Base-by-base conservation (phyloP, 2,329 filamentous ascomycete species). In the Sporothrix protearum region DNA sequence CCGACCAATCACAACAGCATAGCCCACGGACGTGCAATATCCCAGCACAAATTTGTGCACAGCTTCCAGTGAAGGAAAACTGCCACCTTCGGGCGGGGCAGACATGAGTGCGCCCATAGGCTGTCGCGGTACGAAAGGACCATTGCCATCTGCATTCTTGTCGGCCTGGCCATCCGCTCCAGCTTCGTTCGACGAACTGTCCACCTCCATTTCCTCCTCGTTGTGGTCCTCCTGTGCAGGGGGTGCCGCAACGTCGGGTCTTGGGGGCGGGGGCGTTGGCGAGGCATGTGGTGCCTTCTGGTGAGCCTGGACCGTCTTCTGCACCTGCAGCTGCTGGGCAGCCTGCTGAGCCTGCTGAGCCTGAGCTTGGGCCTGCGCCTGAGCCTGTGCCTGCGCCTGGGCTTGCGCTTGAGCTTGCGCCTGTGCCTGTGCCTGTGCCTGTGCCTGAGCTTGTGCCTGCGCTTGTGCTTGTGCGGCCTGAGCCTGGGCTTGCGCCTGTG, bases 21-120 rank as follows among this genome's bases (percentile, higher is more conserved):
- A 91, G 63, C 88, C 88, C 57, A 90, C 88, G 19, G 88, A 89
- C 0, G 88, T 89, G 76, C 88, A 90, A 76, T 90, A 90, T n/a
- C 84, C 81, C 71, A 90, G 80, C 22, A 90, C 88, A 39, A 86
- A 86, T 77, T 89, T 87, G 76, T 90, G 88, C 9, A 91, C 85
- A 8, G 87, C 87, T 73, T 91, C 88, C 33, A 91, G 82, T 1
- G 87, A 90, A 1, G 87, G 84, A 74, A 88, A 91, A 75, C 86
- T 89, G 22, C 87, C 87, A 7, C 88, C 88, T 76, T 90, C 87
- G 1, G 88, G 88, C 3, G 88, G 88, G 2, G 87, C 83, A 3
- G 87, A 88, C 87, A 89, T 89, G 81, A 86, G 85, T 28, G 81
- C 79, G 0, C 87, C 87, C 84, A 88, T 84, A 4, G 87, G 86